Conservation (phyloP, 1,284 basidiomycete genomes). For the Rugosomyces carneus region DNA sequence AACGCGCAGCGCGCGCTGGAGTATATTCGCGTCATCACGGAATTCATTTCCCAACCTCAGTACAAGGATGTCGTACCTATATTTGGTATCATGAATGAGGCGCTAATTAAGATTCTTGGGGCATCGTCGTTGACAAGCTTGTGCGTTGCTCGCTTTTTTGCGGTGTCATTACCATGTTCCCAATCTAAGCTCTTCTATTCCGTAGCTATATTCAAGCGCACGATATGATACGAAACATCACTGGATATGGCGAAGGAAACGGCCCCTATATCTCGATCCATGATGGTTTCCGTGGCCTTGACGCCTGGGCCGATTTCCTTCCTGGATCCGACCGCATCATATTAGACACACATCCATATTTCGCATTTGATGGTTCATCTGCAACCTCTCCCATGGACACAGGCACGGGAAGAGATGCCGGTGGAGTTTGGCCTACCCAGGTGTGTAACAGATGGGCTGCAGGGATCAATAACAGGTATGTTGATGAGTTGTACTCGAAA, state of each 20-base stretch:
- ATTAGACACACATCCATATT: constrained; percentile 73
- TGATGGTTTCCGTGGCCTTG: constrained; percentile 74
- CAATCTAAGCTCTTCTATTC: too few relatives aligned
- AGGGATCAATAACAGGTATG: constrained; percentile 41
- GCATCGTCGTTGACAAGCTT: too few relatives aligned
- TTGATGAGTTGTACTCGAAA: too few relatives aligned
- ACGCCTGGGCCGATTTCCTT: constrained; percentile 49
- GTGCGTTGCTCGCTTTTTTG: too few relatives aligned
- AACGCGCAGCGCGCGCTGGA: constrained; percentile 78
- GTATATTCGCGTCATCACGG: constrained; percentile 68
- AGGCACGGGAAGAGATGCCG: constrained; percentile 31
- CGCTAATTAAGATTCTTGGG: too few relatives aligned
- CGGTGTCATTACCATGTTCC: too few relatives aligned
- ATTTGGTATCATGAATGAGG: constrained; percentile 63
- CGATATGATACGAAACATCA: too few relatives aligned
- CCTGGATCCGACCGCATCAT: constrained; percentile 66
- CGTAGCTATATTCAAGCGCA: too few relatives aligned
- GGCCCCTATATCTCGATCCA: constrained; percentile 73
- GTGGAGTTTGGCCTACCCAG: constrained; percentile 47
- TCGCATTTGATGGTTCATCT: constrained; percentile 55
- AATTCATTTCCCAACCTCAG: constrained; percentile 77
- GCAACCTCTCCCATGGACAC: constrained; percentile 37
- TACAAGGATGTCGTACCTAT: constrained; percentile 68
- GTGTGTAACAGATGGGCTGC: constrained; percentile 54
- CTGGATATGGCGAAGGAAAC: constrained; percentile 60